phyloP scores from a whole-genome alignment of 352 stramenopile species.

The Saprolegnia parasitica region DNA sequence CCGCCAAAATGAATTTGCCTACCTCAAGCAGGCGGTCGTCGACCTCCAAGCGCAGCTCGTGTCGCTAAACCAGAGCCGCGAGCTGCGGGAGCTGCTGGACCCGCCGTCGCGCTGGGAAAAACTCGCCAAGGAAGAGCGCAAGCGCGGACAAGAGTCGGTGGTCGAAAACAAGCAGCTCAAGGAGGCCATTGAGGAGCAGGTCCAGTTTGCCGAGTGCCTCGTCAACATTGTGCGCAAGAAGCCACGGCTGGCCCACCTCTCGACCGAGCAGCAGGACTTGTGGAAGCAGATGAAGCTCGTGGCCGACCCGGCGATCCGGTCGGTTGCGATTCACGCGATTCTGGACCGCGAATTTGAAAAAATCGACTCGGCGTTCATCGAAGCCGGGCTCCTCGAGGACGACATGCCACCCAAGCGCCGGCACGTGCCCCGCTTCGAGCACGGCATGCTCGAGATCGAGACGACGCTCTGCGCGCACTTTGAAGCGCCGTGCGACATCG shows the following conservation, averaged over 20 bases:
- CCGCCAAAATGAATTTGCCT: constrained; percentile 10
- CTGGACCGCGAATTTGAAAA: constrained; percentile 3
- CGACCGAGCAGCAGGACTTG: neutral
- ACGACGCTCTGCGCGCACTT: neutral
- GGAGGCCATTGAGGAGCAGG: constrained; percentile 10
- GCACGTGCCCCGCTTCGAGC: neutral
- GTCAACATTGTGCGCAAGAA: constrained; percentile 14
- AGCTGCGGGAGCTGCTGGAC: constrained; percentile 1
- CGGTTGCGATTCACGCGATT: neutral
- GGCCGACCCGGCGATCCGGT: neutral
- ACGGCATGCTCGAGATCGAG: constrained; percentile 17
- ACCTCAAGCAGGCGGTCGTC: constrained; percentile 2
- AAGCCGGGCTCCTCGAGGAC: constrained; percentile 3
- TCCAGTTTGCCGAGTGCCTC: constrained; percentile 4
- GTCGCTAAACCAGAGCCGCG: neutral
- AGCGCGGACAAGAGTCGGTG: neutral
- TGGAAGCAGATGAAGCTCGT: constrained; percentile 15
- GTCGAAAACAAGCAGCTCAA: constrained; percentile 6
- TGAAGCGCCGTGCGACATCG: neutral
- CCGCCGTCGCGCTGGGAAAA: constrained; percentile 8
- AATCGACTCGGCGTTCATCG: neutral
- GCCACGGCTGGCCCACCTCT: neutral
- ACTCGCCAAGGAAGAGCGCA: constrained; percentile 1
- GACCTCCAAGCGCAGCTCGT: constrained; percentile 2
- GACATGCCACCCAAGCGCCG: neutral